These are phyloP conservation scores for Entomortierella chlamydospora DNA, from an alignment of 192 early-diverging fungal genomes.

Conservation along the genomic window DNA sequence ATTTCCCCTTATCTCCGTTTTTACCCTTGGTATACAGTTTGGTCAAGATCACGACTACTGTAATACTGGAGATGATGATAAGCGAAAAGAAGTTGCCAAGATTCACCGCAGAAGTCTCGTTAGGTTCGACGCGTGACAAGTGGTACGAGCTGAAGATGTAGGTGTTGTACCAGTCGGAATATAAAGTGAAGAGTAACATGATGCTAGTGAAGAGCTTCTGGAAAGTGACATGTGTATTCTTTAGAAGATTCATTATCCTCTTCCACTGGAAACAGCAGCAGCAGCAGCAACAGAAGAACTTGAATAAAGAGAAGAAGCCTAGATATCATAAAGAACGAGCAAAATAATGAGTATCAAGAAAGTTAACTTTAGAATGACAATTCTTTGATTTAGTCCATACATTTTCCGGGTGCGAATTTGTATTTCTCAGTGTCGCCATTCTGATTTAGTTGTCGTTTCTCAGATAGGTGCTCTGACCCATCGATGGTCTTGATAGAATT, in stretches of 20 bases:
- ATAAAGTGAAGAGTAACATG: not conserved
- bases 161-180: not conserved
- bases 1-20: not conserved
- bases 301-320: not conserved
- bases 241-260: not conserved
- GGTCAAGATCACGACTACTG: not conserved
- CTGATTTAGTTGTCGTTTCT: too few relatives aligned
- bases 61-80: not conserved
- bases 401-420: not conserved
- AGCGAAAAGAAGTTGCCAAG: not conserved
- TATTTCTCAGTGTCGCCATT: not conserved
- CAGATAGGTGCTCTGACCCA: too few relatives aligned
- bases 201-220: not conserved
- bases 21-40: not conserved
- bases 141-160: not conserved
- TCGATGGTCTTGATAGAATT: not conserved
- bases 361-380: not conserved
- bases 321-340: not conserved
- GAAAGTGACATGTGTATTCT: not conserved
- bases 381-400: not conserved
- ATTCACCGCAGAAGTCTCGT: not conserved
- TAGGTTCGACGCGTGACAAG: not conserved
- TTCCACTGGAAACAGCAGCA: not conserved
- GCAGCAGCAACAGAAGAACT: not conserved
- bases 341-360: not conserved